Percentiles rank a stretch among this genome's conserved stretches.
Conservation (phyloP, 2,329 filamentous ascomycete species). For the Cladosporium cucumerinum region DNA sequence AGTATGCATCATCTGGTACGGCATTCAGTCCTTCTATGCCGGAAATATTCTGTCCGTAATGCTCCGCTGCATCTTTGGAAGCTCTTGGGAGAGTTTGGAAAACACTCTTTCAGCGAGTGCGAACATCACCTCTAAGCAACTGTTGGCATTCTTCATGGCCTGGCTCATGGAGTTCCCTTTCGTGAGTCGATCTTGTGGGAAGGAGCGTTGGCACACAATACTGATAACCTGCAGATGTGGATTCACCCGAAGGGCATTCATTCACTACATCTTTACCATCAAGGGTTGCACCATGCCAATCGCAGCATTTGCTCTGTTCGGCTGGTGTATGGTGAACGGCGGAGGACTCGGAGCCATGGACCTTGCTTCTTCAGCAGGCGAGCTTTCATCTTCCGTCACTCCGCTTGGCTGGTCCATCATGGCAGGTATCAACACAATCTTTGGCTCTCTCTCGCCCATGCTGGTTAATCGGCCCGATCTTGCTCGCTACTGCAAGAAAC, state of each 20-base stretch:
- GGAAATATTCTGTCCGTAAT: slow-evolving; percentile 28
- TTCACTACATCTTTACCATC: slow-evolving; percentile 41
- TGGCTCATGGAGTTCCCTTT: slow-evolving; percentile 36
- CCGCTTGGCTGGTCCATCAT: slow-evolving; percentile 41
- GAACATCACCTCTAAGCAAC: slow-evolving; percentile 34
- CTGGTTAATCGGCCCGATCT: slow-evolving; percentile 49
- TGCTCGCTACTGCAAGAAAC: slow-evolving; percentile 41
- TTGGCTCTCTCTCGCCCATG: slow-evolving; percentile 41
- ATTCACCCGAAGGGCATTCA: slow-evolving; percentile 45
- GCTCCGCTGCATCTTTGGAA: slow-evolving; percentile 37
- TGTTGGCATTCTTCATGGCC: slow-evolving; percentile 36
- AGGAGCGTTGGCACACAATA: neutral
- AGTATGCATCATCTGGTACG: slow-evolving; percentile 43
- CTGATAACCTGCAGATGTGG: slow-evolving; percentile 39
- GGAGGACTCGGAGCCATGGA: slow-evolving; percentile 43
- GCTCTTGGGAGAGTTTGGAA: slow-evolving; percentile 35
- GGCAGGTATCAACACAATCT: slow-evolving; percentile 42
- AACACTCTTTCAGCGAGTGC: slow-evolving; percentile 31
- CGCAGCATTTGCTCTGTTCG: slow-evolving; percentile 36
- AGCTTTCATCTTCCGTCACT: slow-evolving; percentile 17
- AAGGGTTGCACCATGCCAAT: slow-evolving; percentile 41
- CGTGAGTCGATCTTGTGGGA: neutral
- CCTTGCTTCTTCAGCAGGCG: slow-evolving; percentile 39
- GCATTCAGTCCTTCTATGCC: slow-evolving; percentile 27
- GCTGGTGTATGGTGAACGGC: slow-evolving; percentile 37